Evolutionary conservation across 176 grass and related monocot genomes (phyloP).

Genomic region (Phragmites australis): DNA sequence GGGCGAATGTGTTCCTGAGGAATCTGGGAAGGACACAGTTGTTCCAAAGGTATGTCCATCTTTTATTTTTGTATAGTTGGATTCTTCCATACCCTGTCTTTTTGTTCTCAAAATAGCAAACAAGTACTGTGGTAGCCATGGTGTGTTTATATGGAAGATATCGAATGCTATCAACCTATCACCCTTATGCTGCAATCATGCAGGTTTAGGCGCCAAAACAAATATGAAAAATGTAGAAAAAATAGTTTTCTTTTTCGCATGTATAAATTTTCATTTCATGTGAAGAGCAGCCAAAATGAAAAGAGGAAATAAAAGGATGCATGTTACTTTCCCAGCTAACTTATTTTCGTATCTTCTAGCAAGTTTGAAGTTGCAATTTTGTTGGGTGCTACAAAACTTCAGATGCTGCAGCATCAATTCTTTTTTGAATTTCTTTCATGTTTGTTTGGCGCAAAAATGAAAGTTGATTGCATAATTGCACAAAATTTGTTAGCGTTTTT

Average conservation of each 20-base stretch:
- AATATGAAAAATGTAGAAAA: background rate
- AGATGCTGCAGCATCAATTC: background rate
- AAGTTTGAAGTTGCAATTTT: slow-evolving; percentile 2
- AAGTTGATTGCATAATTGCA: background rate
- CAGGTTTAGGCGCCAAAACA: background rate
- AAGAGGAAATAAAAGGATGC: background rate
- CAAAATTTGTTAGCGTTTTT: background rate
- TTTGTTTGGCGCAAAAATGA: background rate
- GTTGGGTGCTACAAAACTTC: background rate
- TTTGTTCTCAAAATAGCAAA: slow-evolving; percentile 30
- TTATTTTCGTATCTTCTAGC: background rate
- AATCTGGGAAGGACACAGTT: slow-evolving; percentile 68
- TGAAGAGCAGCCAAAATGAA: background rate
- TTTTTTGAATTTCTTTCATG: background rate
- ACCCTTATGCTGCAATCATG: background rate
- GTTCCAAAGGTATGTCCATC: slow-evolving; percentile 56
- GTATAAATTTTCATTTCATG: background rate
- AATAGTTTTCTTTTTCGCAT: background rate
- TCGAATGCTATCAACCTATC: background rate
- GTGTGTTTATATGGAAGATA: background rate
- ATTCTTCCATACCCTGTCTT: slow-evolving; percentile 6
- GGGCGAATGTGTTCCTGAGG: slow-evolving; percentile 71
- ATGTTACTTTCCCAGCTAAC: background rate
- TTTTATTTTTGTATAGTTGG: slow-evolving; percentile 27
- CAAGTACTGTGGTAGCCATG: background rate